Conservation (phyloP, 2,329 filamentous ascomycete genomes). For the Diplodia mutila region DNA sequence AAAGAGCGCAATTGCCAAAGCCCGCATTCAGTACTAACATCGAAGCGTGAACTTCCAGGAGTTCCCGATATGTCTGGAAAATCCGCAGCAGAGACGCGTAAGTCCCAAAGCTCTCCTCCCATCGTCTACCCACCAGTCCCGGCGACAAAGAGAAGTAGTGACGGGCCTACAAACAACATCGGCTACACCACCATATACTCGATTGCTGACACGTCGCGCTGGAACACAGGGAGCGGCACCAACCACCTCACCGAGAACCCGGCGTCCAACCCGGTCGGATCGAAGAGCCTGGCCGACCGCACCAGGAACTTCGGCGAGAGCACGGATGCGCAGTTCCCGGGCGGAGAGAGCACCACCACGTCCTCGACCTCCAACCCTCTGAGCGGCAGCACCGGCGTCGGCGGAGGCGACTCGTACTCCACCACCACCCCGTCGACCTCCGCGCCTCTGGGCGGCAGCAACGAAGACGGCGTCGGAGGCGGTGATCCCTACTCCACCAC, state of each 20-base stretch:
- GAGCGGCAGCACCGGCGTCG: neutral
- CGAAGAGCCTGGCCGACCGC: constrained; percentile 3
- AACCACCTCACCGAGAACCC: neutral
- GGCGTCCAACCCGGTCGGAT: neutral
- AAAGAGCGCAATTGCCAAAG: neutral
- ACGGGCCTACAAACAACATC: neutral
- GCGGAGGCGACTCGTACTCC: neutral
- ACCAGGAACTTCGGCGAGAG: constrained; percentile 13
- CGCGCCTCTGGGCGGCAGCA: neutral
- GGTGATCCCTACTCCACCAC: neutral
- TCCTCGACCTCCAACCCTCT: neutral
- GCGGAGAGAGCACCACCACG: neutral
- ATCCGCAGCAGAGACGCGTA: constrained; percentile 1
- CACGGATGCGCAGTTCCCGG: neutral
- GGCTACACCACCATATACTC: neutral
- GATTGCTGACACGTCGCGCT: neutral
- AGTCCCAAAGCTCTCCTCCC: neutral
- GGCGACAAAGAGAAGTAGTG: neutral
- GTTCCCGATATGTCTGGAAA: constrained; percentile 17
- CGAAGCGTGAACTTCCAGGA: neutral
- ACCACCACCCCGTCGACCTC: neutral
- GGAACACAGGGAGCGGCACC: neutral
- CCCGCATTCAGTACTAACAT: neutral
- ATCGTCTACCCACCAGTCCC: neutral
- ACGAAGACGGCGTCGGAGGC: no score